Conservation (phyloP, 179 eudicot species). For the Vitellaria paradoxa region DNA sequence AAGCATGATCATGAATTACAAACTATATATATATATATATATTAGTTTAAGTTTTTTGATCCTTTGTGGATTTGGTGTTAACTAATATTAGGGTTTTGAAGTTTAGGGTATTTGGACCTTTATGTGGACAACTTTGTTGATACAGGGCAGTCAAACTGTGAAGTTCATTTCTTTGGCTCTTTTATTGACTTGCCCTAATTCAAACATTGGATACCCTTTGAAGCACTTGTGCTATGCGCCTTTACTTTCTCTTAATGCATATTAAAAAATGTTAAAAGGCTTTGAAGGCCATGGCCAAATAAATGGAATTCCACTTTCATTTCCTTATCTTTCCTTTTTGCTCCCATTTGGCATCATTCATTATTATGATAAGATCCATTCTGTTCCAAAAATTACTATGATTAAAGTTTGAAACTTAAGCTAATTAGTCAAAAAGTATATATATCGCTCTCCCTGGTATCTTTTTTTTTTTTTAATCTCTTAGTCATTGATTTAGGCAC, state of each 20-base stretch:
- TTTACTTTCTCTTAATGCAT: not conserved
- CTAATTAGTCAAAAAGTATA: too few species aligned
- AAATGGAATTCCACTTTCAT: not conserved
- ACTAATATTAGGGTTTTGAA: not conserved
- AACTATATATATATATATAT: not conserved
- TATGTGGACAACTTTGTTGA: too few species aligned
- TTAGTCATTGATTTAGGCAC: too few species aligned
- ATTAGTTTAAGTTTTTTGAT: not conserved
- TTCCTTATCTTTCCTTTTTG: conserved; percentile 1
- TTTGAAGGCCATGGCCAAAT: conserved; percentile 5
- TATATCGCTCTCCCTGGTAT: too few species aligned
- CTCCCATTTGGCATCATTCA: not conserved
- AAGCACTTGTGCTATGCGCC: not conserved
- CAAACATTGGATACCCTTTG: conserved; percentile 17
- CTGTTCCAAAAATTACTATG: too few species aligned
- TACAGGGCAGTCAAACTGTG: too few species aligned
- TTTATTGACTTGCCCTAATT: not conserved
- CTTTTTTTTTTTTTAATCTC: too few species aligned
- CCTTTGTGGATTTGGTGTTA: conserved; percentile 2
- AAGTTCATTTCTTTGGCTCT: too few species aligned
- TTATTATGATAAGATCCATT: too few species aligned
- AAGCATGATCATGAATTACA: conserved; percentile 21
- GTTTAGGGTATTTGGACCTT: not conserved
- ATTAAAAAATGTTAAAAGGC: not conserved
- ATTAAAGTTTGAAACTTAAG: too few species aligned